These are phyloP conservation scores for Thymus mandschuricus DNA, from an alignment of 257 asterid species.

Conservation along the genomic window DNA sequence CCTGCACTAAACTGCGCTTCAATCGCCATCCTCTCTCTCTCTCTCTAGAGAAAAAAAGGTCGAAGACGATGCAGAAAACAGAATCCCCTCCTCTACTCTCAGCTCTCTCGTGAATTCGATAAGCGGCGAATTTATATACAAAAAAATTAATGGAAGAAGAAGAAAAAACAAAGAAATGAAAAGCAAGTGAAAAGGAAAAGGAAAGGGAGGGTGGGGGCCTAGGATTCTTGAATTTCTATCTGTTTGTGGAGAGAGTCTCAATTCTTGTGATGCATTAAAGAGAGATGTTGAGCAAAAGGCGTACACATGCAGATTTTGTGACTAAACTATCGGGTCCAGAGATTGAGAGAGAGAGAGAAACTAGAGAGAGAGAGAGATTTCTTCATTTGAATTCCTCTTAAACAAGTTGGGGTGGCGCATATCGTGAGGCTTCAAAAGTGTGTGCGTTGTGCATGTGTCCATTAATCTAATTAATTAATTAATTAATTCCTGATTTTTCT, in stretches of 20 bases:
- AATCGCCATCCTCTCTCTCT: slow-evolving; percentile 52
- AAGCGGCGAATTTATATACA: slow-evolving; percentile 27
- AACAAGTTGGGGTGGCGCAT: slow-evolving; percentile 16
- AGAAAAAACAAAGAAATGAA: background rate
- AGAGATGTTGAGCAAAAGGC: slow-evolving; percentile 43
- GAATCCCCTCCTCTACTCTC: too few species aligned
- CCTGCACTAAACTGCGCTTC: slow-evolving; percentile 60
- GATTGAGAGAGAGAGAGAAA: slow-evolving; percentile 27
- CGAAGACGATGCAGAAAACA: background rate
- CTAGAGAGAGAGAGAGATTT: slow-evolving; percentile 22
- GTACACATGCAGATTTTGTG: slow-evolving; percentile 73
- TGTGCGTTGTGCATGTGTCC: slow-evolving; percentile 17
- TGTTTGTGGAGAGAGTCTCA: slow-evolving; percentile 21
- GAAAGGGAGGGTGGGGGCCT: slow-evolving; percentile 37
- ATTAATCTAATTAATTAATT: background rate
- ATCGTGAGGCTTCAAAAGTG: slow-evolving; percentile 24
- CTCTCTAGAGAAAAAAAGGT: background rate
- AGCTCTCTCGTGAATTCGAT: background rate
- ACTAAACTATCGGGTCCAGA: slow-evolving; percentile 52
- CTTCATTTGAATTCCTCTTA: slow-evolving; percentile 27
- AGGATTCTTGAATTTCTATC: slow-evolving; percentile 38
- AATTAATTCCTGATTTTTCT: background rate
- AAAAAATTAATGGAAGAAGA: too few species aligned
- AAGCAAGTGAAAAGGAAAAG: slow-evolving; percentile 39
- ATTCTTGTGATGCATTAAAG: slow-evolving; percentile 50